Evolutionary conservation across 1,284 basidiomycete species (phyloP), one percentile per base, ranked within the genome.

Genomic region (Ustilago loliicola): DNA sequence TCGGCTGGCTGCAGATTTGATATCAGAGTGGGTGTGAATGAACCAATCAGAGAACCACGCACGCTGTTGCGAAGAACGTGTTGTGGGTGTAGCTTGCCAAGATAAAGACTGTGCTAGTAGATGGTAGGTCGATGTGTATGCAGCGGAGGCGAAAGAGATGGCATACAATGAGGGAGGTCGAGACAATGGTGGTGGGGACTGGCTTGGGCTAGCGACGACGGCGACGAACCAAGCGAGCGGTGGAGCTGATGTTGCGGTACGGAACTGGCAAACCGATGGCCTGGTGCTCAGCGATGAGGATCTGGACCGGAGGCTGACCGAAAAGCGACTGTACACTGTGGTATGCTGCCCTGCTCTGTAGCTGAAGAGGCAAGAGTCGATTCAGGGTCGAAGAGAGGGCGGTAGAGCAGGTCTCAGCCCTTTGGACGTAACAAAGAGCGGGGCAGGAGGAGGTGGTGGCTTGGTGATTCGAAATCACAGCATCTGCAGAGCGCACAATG

Each of bases 351-450:
- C 36, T 38, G n/a, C n/a, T n/a, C n/a, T n/a, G n/a, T 27, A 29
- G 34, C 36, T 36, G 36, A 32, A 36, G 34, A 53, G 30, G 52
- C 52, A 34, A 48, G 42, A 13, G 45, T 29, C 42, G 17, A 47
- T 29, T 42, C 54, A 40, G 54, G 54, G 54, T 42, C 10, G 32
- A 3, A 32, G 54, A 32, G 54, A 42, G 17, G 54, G 54, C 54
- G 55, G 55, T 21, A 57, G 55, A 57, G 27, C 45, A 45, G 55
- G 55, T 57, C 55, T 57, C 55, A 57, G 45, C 36, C 36, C 11
- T 8, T 47, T 47, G 45, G n/a, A 47, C n/a, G 45, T 42, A n/a
- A 57, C 25, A 15, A 38, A 42, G 36, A 7, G 45, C 45, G 45
- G 45, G 45, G 55, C 38, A 34, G 27, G 40, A 27, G 3, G 40